Conservation (phyloP, 2,329 filamentous ascomycete genomes). For the Claviceps quebecensis region DNA sequence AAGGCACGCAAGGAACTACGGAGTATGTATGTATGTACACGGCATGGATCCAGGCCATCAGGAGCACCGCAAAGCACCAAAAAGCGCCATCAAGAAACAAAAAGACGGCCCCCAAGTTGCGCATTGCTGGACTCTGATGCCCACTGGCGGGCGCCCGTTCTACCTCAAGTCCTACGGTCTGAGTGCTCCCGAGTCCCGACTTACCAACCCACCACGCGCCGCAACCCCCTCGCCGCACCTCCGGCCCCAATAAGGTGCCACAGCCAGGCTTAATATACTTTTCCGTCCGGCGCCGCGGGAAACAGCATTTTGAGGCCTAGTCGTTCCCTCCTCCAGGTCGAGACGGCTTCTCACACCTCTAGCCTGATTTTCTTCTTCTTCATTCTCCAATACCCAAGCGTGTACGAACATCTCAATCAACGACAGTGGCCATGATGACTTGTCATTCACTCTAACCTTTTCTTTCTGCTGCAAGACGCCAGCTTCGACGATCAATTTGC, state of each 20-base stretch:
- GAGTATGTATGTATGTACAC: no score
- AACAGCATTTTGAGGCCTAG: slow-evolving; percentile 4
- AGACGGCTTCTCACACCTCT: slow-evolving; percentile 5
- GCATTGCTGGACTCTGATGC: not conserved
- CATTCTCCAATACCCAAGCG: not conserved
- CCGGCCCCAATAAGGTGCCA: slow-evolving; percentile 3
- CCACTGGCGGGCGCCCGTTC: slow-evolving; percentile 1
- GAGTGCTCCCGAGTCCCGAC: no score
- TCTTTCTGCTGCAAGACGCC: slow-evolving; percentile 6
- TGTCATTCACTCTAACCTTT: slow-evolving; percentile 8
- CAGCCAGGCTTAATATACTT: slow-evolving; percentile 1
- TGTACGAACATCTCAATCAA: slow-evolving; percentile 4
- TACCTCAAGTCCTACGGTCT: not conserved
- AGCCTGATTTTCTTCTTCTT: slow-evolving; percentile 1
- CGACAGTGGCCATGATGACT: slow-evolving; percentile 6
- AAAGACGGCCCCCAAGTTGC: no score
- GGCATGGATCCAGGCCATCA: no score
- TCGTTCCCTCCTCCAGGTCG: slow-evolving; percentile 4
- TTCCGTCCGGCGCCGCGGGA: slow-evolving; percentile 6
- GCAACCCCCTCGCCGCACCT: not conserved
- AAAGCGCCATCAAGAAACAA: no score
- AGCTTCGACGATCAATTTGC: slow-evolving; percentile 6
- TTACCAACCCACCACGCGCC: not conserved
- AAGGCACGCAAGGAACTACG: no score
- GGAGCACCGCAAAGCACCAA: no score